phyloP scores from a whole-genome alignment of 2,329 filamentous ascomycete species.

The Neonectria coccinea region DNA sequence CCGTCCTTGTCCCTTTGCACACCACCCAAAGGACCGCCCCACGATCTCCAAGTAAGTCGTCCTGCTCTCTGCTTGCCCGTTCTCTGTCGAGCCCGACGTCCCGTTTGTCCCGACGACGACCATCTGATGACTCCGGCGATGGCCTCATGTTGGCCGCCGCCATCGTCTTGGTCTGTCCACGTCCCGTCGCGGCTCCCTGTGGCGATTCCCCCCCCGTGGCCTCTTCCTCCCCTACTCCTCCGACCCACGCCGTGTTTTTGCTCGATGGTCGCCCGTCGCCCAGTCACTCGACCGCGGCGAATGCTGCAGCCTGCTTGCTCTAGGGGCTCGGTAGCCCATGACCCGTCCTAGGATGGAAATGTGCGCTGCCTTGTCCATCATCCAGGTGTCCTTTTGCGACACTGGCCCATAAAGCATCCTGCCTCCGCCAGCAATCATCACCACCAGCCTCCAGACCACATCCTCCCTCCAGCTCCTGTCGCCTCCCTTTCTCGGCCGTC shows the following conservation, averaged over 20 bases:
- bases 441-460: conserved; percentile 36
- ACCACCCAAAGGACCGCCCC: conserved; percentile 47
- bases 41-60: conserved; percentile 46
- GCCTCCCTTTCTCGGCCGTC: conserved; percentile 34
- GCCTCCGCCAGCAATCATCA: conserved; percentile 36
- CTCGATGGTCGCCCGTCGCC: background rate
- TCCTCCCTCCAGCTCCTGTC: conserved; percentile 13
- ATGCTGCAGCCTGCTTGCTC: conserved; percentile 28
- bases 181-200: conserved; percentile 8
- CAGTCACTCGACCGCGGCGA: conserved; percentile 24
- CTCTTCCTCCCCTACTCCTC: conserved; percentile 11
- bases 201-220: conserved; percentile 7
- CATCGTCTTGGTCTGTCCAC: conserved; percentile 11
- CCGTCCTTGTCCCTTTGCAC: conserved; percentile 47
- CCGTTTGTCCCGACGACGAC: conserved; percentile 5
- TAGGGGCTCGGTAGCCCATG: conserved; percentile 13
- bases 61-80: conserved; percentile 28
- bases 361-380: conserved; percentile 41
- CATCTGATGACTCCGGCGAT: conserved; percentile 32
- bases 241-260: conserved; percentile 4
- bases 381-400: conserved; percentile 47
- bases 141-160: conserved; percentile 35
- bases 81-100: background rate
- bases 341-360: conserved; percentile 24
- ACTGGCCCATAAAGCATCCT: conserved; percentile 42